Conservation (phyloP, 345 rosid species). For the Iberis pinnata region DNA sequence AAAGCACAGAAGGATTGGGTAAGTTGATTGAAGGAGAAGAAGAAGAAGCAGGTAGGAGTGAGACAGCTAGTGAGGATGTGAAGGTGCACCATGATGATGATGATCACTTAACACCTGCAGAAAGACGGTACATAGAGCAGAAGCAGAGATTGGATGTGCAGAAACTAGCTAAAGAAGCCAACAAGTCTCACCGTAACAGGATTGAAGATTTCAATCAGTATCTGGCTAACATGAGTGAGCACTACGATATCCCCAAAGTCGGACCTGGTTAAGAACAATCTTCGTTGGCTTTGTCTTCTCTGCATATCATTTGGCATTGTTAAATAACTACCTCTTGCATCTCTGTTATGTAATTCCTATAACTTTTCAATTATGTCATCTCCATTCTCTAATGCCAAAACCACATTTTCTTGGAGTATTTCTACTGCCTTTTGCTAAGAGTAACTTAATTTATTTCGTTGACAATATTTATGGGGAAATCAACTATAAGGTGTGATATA, state of each 20-base stretch:
- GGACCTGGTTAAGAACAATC: constrained; percentile 58
- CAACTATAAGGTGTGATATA: too few relatives aligned
- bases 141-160: constrained; percentile 55
- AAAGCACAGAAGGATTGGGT: constrained; percentile 25
- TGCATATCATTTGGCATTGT: constrained; percentile 19
- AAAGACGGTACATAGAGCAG: constrained; percentile 68
- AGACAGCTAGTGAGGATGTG: constrained; percentile 39
- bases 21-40: constrained; percentile 32
- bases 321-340: constrained; percentile 11
- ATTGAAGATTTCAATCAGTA: constrained; percentile 82
- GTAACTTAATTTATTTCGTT: constrained; percentile 1
- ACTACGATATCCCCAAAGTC: constrained; percentile 83
- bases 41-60: constrained; percentile 31
- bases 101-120: constrained; percentile 57
- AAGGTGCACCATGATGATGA: constrained; percentile 36
- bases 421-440: too few relatives aligned
- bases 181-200: constrained; percentile 75
- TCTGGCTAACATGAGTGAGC: constrained; percentile 89
- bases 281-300: background rate
- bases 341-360: constrained; percentile 10
- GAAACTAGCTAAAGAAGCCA: constrained; percentile 62
- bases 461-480: too few relatives aligned
- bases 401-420: background rate
- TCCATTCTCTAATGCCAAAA: background rate
- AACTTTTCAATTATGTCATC: constrained; percentile 9